Evolutionary conservation across 805 yeast genomes (phyloP).

Genomic region (Pichia paraexigua): DNA sequence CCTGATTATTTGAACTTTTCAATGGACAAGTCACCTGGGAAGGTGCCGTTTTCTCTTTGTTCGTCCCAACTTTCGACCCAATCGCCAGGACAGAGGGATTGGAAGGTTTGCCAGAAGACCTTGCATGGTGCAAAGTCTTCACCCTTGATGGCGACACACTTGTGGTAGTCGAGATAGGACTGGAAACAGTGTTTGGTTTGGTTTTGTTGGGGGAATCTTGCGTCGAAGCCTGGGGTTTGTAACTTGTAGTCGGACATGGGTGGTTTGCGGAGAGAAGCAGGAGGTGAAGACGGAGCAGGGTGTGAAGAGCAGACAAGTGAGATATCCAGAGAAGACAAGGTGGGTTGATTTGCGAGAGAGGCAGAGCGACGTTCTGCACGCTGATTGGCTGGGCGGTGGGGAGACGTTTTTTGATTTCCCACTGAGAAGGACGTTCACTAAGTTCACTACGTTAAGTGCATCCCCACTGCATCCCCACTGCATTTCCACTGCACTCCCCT

Average conservation of each 20-base stretch:
- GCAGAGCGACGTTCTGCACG: no score
- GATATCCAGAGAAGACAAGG: no score
- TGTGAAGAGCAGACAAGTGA: no score
- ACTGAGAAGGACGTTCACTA: no score
- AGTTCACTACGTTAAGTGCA: no score
- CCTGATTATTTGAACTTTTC: constrained; percentile 24
- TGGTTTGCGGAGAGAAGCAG: neutral
- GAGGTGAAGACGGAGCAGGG: no score
- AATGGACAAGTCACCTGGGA: constrained; percentile 33
- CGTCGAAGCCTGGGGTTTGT: constrained; percentile 71
- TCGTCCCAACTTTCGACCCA: constrained; percentile 88
- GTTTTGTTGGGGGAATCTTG: constrained; percentile 95
- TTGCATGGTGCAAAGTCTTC: constrained; percentile 98
- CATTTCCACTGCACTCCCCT: no score
- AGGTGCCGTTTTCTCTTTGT: constrained; percentile 50
- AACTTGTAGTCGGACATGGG: constrained; percentile 38
- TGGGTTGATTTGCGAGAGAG: no score
- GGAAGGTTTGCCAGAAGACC: constrained; percentile 86
- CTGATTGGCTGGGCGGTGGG: neutral
- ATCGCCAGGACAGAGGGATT: constrained; percentile 75
- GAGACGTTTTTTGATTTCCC: no score
- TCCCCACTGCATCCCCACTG: no score
- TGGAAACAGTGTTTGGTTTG: constrained; percentile 99
- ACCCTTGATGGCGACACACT: constrained; percentile 93
- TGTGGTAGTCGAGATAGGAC: constrained; percentile 95